These are phyloP conservation scores for Dothistroma septosporum DNA, from an alignment of 2,329 filamentous ascomycete genomes.

Conservation along the genomic window DNA sequence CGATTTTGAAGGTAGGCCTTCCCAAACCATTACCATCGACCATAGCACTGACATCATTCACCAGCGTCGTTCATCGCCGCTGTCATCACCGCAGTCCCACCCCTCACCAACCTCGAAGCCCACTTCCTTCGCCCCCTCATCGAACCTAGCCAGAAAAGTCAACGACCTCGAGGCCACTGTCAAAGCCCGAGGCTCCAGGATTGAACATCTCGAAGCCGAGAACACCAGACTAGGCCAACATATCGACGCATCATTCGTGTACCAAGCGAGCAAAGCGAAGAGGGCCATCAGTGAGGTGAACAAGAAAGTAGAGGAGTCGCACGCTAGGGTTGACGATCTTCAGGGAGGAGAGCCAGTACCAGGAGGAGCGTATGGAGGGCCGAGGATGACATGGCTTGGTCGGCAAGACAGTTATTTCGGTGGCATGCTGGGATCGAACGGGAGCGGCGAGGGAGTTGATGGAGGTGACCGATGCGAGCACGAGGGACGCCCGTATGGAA, in stretches of 20 bases:
- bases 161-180: not conserved
- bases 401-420: not conserved
- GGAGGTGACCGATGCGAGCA: not conserved
- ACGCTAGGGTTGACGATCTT: not conserved
- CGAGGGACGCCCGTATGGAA: not conserved
- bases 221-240: not conserved
- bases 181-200: not conserved
- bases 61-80: not conserved
- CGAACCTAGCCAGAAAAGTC: not conserved
- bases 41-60: not conserved
- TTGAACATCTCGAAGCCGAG: not conserved
- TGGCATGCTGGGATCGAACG: not conserved
- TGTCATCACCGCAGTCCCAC: not conserved
- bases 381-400: not conserved
- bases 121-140: not conserved
- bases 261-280: not conserved
- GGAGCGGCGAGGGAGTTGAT: not conserved
- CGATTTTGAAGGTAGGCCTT: not conserved
- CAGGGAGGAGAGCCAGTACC: not conserved
- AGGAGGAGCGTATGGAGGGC: slow-evolving; percentile 1
- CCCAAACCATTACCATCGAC: not conserved
- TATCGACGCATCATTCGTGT: not conserved
- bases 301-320: not conserved
- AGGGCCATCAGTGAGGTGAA: not conserved
- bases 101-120: not conserved